These are phyloP conservation scores for Babjeviella inositovora DNA, from an alignment of 805 yeast genomes.

Conservation along the genomic window DNA sequence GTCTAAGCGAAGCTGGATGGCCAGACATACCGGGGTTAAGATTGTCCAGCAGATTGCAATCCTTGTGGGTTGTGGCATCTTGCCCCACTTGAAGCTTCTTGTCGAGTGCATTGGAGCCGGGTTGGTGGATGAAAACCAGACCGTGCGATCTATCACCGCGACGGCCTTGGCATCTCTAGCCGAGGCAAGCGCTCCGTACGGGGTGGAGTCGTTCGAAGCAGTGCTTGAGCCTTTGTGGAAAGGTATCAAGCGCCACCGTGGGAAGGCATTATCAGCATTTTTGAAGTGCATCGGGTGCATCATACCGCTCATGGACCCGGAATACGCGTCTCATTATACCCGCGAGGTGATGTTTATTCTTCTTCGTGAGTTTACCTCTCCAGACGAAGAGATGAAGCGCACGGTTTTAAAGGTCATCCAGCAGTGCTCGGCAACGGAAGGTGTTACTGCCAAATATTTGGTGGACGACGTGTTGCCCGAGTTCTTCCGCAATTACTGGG, in stretches of 20 bases:
- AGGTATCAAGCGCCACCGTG: constrained; percentile 65
- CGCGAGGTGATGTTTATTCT: constrained; percentile 55
- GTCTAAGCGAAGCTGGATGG: constrained; percentile 65
- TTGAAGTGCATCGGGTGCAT: constrained; percentile 64
- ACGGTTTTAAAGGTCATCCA: constrained; percentile 56
- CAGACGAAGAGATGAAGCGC: constrained; percentile 78
- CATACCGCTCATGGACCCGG: constrained; percentile 78
- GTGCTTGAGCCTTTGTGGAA: constrained; percentile 67
- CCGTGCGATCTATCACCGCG: constrained; percentile 58
- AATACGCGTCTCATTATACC: constrained; percentile 65
- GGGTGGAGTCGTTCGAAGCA: constrained; percentile 72
- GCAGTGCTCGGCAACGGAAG: constrained; percentile 46
- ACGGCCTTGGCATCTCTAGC: constrained; percentile 61
- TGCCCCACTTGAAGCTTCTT: constrained; percentile 58
- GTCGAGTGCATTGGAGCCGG: constrained; percentile 45
- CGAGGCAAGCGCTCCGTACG: constrained; percentile 73
- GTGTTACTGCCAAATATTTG: constrained; percentile 32
- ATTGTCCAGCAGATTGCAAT: constrained; percentile 64
- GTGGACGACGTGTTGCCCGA: constrained; percentile 35
- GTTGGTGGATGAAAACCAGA: constrained; percentile 49
- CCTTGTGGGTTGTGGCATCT: constrained; percentile 49
- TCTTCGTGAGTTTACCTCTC: constrained; percentile 57
- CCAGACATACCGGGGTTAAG: constrained; percentile 71
- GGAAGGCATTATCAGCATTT: constrained; percentile 61
- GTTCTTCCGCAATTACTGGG: constrained; percentile 69